Evolutionary conservation across 1,139 yeast genomes (phyloP).

Genomic region (Wickerhamomyces sp.): DNA sequence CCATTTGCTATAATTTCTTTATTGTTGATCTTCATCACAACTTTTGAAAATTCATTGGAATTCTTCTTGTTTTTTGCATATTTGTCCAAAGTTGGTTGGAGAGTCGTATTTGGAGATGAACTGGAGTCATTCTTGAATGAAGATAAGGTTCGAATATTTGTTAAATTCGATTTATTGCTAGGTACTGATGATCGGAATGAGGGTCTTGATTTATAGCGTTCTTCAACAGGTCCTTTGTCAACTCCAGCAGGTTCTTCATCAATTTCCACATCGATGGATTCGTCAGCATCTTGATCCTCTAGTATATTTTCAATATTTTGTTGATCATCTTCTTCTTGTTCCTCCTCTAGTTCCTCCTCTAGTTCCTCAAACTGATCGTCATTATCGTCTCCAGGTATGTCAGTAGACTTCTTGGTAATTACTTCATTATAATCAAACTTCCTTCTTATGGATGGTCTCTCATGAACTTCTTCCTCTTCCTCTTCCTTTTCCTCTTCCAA

Average conservation of each 20-base stretch:
- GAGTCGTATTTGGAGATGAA: slow-evolving; percentile 2
- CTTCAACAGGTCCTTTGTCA: background rate
- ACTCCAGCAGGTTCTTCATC: background rate
- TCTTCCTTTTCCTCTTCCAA: slow-evolving; percentile 1
- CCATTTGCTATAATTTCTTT: slow-evolving; percentile 3
- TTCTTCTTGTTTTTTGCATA: background rate
- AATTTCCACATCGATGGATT: slow-evolving; percentile 12
- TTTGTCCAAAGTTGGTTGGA: too few relatives aligned
- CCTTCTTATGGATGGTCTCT: background rate
- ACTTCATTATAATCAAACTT: background rate
- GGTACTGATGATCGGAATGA: background rate
- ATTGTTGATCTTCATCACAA: background rate
- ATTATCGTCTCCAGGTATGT: slow-evolving; percentile 1
- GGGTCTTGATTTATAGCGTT: background rate
- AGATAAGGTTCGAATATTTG: slow-evolving; percentile 1
- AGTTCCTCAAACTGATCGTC: slow-evolving; percentile 5
- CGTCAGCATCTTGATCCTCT: too few relatives aligned
- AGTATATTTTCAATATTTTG: slow-evolving; percentile 10
- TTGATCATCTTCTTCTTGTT: slow-evolving; percentile 3
- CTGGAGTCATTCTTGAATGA: slow-evolving; percentile 5
- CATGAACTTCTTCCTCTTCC: background rate
- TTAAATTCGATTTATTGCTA: background rate
- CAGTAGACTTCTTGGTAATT: background rate
- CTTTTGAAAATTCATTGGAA: background rate
- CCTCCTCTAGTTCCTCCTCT: slow-evolving; percentile 3